Evolutionary conservation across 2,329 filamentous ascomycete genomes (phyloP).

Genomic region (Trichoderma endophyticum): DNA sequence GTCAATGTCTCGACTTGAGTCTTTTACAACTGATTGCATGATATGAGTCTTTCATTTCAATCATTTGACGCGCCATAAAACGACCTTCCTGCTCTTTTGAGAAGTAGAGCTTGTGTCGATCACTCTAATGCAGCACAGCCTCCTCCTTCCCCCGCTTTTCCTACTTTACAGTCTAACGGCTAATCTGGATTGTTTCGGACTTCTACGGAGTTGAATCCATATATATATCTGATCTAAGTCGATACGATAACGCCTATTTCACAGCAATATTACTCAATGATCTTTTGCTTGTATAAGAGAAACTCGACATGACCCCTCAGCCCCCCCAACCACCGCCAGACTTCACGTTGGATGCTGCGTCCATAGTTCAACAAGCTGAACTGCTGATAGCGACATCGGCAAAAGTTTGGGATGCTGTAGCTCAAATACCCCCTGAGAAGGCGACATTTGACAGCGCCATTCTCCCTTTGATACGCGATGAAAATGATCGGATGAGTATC

Average conservation of each 20-base stretch:
- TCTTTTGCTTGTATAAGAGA: not conserved
- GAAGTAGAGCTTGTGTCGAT: not conserved
- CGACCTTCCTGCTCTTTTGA: not conserved
- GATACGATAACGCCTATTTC: not conserved
- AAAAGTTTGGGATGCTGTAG: slow-evolving; percentile 37
- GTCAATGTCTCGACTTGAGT: not conserved
- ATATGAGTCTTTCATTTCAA: not conserved
- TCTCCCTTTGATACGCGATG: slow-evolving; percentile 64
- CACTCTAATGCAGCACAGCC: slow-evolving; percentile 5
- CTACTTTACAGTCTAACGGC: not conserved
- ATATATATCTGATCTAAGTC: not conserved
- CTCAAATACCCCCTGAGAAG: slow-evolving; percentile 46
- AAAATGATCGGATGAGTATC: slow-evolving; percentile 57
- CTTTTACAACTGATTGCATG: not conserved
- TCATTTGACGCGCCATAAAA: not conserved
- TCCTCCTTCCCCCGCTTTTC: not conserved
- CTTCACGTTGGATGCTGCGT: not conserved
- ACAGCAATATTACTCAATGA: not conserved
- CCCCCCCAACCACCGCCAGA: not conserved
- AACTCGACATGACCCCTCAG: not conserved
- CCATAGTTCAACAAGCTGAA: not conserved
- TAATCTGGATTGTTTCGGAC: not conserved
- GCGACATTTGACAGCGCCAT: slow-evolving; percentile 46
- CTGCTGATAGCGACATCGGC: not conserved
- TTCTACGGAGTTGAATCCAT: not conserved